phyloP scores from a whole-genome alignment of 805 yeast species.

The Lachancea dasiensis region DNA sequence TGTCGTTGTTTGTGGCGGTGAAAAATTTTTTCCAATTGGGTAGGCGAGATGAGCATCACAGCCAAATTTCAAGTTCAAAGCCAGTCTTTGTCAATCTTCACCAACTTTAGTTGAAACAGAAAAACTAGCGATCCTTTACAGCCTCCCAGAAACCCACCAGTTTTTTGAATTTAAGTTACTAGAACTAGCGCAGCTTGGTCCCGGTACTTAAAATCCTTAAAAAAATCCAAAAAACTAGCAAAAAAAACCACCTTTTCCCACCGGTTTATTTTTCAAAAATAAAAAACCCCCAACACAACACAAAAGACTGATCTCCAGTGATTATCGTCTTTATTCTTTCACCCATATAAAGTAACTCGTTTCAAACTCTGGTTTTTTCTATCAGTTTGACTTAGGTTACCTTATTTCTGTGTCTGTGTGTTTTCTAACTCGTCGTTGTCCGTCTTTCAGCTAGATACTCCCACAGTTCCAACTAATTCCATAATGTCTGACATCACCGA shows the following conservation, averaged over 20 bases:
- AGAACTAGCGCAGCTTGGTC: slow-evolving; percentile 8
- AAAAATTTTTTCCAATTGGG: background rate
- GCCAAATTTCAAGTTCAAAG: background rate
- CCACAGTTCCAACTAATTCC: too few relatives aligned
- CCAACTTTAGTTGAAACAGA: background rate
- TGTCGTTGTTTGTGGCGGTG: background rate
- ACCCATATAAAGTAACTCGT: too few relatives aligned
- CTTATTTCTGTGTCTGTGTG: too few relatives aligned
- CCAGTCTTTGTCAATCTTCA: background rate
- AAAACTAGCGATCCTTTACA: slow-evolving; percentile 5
- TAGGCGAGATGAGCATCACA: slow-evolving; percentile 1
- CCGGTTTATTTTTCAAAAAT: slow-evolving; percentile 5
- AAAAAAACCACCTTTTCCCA: slow-evolving; percentile 7
- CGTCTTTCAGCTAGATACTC: too few relatives aligned
- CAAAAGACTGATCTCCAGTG: background rate
- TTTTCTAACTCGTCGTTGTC: too few relatives aligned
- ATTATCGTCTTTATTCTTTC: background rate
- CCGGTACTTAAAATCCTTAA: slow-evolving; percentile 4
- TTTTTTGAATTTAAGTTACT: slow-evolving; percentile 9
- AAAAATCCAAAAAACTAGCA: slow-evolving; percentile 4
- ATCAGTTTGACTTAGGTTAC: too few relatives aligned
- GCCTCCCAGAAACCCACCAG: slow-evolving; percentile 8
- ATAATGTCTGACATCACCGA: slow-evolving; percentile 35
- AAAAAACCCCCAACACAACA: slow-evolving; percentile 7
- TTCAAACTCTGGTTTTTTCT: too few relatives aligned